Evolutionary conservation across 2,329 filamentous ascomycete genomes (phyloP), one percentile per base, ranked within the genome.

Genomic region (Tetracladium maxilliforme): DNA sequence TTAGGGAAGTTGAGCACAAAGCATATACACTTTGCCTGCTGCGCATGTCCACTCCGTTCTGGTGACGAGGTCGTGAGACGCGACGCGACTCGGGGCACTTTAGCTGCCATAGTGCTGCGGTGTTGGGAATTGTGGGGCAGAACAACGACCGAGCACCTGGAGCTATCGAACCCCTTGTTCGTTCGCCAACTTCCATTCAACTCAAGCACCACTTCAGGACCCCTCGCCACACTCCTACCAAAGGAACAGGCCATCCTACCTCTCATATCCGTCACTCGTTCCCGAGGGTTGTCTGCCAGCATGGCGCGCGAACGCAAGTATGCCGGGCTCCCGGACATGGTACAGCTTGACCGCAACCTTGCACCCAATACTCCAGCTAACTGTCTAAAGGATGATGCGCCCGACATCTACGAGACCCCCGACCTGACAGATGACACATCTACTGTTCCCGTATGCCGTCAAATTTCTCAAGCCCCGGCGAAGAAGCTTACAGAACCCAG

Each of bases 351-450:
- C n/a, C n/a, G 19, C n/a, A 7, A 17, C 26, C 14, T 15, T 28
- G 10, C 3, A 14, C 18, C 9, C 6, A 7, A 6, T 16, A 15
- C 11, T n/a, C 14, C 21, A 9, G 10, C 9, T 35, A 14, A 26
- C 22, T 13, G 14, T 16, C 16, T n/a, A 26, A 37, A 92, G 80
- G 86, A 94, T 54, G 79, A 77, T 27, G 84, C 86, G 15, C 86
- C 86, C 37, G 90, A 95, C 45, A 82, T 93, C 42, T 95, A 94
- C 60, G 87, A 95, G 54, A 95, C 90, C 10, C 86, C 87, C 36
- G 86, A 92, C 28, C 60, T 94, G 37, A 87, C 79, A 29, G 83
- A 93, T 44, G 86, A 92, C 50, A 79, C 72, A 34, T 92, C 84
- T 13, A 93, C 84, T 23, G 58, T 84, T 29, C 80, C 75, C 28